These are phyloP conservation scores for Perkinsus olseni DNA, from an alignment of 169 alveolate genomes.

Conservation along the genomic window DNA sequence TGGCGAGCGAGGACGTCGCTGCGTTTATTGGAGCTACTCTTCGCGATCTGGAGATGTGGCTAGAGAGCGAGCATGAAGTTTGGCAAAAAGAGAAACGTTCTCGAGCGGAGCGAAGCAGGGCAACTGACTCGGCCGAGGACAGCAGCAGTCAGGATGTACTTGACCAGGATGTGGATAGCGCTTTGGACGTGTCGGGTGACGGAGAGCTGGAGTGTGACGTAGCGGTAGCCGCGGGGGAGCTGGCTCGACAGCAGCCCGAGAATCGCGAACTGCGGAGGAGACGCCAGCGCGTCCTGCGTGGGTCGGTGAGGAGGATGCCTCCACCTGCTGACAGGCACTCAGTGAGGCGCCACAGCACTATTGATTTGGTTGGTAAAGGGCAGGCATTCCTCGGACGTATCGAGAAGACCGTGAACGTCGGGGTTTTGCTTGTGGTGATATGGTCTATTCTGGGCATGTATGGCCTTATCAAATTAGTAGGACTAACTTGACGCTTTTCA, in stretches of 20 bases:
- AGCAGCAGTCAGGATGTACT: neutral
- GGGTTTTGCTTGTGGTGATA: neutral
- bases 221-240: neutral
- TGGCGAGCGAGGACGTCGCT: neutral
- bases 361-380: neutral
- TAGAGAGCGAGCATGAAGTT: neutral
- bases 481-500: neutral
- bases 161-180: neutral
- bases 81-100: neutral
- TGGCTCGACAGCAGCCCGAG: neutral
- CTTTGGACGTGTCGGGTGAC: neutral
- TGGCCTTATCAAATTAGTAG: neutral
- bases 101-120: constrained; percentile 2
- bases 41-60: neutral
- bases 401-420: neutral
- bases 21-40: neutral
- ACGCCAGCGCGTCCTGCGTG: neutral
- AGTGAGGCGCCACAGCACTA: neutral
- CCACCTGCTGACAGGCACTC: neutral
- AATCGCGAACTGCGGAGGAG: neutral
- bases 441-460: neutral
- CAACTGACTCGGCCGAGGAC: neutral
- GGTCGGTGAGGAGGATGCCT: neutral
- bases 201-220: neutral
- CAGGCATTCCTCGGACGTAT: neutral